Conservation (phyloP, 768 basidiomycete species). For the Rubroboletus satanas region DNA sequence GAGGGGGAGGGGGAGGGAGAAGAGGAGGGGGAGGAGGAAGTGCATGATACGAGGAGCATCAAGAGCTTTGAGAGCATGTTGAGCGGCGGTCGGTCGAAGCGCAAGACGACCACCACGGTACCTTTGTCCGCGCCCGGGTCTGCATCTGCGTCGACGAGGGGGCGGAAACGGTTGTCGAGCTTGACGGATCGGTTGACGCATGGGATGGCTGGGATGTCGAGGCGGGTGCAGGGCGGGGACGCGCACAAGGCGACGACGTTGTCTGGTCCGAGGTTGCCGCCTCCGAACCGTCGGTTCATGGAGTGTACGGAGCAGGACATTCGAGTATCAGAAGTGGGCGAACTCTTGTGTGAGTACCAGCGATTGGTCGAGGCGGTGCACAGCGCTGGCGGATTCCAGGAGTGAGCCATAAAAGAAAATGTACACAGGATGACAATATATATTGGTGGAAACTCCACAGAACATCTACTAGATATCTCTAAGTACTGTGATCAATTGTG, state of each 20-base stretch:
- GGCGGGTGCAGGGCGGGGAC: conserved; percentile 38
- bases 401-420: conserved; percentile 1
- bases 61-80: conserved; percentile 87
- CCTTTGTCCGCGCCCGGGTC: background rate
- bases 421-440: background rate
- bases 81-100: conserved; percentile 33
- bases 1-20: conserved; percentile 27
- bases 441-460: too few species aligned
- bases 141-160: conserved; percentile 22
- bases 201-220: conserved; percentile 53
- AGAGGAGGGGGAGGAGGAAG: conserved; percentile 27
- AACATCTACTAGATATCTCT: too few species aligned
- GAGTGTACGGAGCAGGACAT: conserved; percentile 75
- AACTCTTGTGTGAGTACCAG: conserved; percentile 78
- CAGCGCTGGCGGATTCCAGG: conserved; percentile 43
- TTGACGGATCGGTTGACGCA: conserved; percentile 78
- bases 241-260: conserved; percentile 35
- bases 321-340: conserved; percentile 72
- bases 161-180: conserved; percentile 48
- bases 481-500: too few species aligned
- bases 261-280: conserved; percentile 45
- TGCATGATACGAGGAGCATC: conserved; percentile 68
- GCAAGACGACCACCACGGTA: conserved; percentile 1
- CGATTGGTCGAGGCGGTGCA: conserved; percentile 68
- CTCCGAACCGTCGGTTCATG: conserved; percentile 67